These are phyloP conservation scores for Serendipita vermifera DNA, from an alignment of 768 basidiomycete genomes.

Conservation along the genomic window DNA sequence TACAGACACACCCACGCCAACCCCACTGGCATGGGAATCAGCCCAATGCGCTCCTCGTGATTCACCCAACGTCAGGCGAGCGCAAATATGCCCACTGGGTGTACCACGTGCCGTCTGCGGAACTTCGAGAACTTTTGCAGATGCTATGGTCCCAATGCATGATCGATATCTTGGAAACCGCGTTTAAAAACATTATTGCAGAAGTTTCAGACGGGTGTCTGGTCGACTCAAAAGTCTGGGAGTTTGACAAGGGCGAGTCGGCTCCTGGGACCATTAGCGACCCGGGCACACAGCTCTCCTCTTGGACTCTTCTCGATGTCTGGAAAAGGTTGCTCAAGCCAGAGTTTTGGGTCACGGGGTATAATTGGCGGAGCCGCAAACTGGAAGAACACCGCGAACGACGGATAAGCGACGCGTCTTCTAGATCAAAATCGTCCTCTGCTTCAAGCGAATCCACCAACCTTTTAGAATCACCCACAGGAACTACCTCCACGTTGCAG, in stretches of 20 bases:
- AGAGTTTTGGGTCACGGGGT: slow-evolving; percentile 5
- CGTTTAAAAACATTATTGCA: slow-evolving; percentile 8
- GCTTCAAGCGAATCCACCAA: background rate
- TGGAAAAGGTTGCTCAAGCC: slow-evolving; percentile 1
- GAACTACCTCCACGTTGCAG: background rate
- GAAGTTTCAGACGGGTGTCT: slow-evolving; percentile 3
- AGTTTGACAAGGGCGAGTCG: slow-evolving; percentile 1
- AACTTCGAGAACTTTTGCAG: background rate
- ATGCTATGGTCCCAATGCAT: background rate
- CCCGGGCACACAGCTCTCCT: background rate
- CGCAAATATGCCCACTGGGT: background rate
- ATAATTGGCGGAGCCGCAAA: slow-evolving; percentile 5
- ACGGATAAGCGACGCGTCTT: background rate
- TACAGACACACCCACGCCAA: background rate
- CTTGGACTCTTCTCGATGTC: background rate
- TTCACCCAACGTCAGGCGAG: background rate
- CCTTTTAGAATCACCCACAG: background rate
- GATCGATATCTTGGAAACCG: slow-evolving; percentile 5
- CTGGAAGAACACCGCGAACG: background rate
- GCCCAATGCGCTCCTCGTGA: background rate
- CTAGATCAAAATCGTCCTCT: background rate
- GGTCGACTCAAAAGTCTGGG: slow-evolving; percentile 7
- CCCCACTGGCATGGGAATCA: background rate
- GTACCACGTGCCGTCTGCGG: background rate
- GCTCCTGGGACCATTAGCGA: slow-evolving; percentile 3